phyloP scores from a whole-genome alignment of 2,329 filamentous ascomycete genomes.

The Aspergillus sp. region DNA sequence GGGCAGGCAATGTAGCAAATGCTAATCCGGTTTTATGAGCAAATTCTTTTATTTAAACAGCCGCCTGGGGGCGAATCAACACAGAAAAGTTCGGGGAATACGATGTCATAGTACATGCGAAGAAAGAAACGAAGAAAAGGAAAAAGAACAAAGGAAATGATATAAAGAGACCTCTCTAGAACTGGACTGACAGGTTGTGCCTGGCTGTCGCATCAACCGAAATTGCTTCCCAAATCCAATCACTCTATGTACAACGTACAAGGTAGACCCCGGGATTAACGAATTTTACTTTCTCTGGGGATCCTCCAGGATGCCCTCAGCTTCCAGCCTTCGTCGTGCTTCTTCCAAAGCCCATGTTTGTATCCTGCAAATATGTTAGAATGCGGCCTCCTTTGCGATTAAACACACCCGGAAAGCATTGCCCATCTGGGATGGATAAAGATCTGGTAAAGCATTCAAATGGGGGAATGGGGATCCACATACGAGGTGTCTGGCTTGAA shows the following conservation, averaged over 20 bases:
- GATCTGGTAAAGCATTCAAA: background rate
- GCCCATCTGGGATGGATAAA: background rate
- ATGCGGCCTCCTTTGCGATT: background rate
- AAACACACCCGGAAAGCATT: too few relatives aligned
- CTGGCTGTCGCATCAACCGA: slow-evolving; percentile 24
- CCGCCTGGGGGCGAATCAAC: background rate
- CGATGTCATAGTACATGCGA: slow-evolving; percentile 16
- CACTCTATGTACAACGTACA: slow-evolving; percentile 41
- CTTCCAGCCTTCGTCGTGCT: slow-evolving; percentile 89
- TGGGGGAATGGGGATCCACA: slow-evolving; percentile 41
- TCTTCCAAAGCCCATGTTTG: slow-evolving; percentile 99
- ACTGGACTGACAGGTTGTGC: slow-evolving; percentile 26
- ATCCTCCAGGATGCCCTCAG: slow-evolving; percentile 87
- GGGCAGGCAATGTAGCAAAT: too few relatives aligned
- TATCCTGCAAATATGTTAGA: slow-evolving; percentile 60
- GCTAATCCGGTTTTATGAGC: background rate
- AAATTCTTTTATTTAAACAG: slow-evolving; percentile 3
- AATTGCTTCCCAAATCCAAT: slow-evolving; percentile 24
- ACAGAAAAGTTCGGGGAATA: slow-evolving; percentile 14
- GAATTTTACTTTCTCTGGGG: slow-evolving; percentile 54
- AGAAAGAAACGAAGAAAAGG: slow-evolving; percentile 16
- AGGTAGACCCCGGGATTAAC: slow-evolving; percentile 16
- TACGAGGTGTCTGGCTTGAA: slow-evolving; percentile 99
- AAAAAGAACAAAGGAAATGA: slow-evolving; percentile 23
- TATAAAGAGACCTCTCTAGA: slow-evolving; percentile 31